Evolutionary conservation across 1,284 basidiomycete species (phyloP).

Genomic region (Apiotrichum mycotoxinovorans): DNA sequence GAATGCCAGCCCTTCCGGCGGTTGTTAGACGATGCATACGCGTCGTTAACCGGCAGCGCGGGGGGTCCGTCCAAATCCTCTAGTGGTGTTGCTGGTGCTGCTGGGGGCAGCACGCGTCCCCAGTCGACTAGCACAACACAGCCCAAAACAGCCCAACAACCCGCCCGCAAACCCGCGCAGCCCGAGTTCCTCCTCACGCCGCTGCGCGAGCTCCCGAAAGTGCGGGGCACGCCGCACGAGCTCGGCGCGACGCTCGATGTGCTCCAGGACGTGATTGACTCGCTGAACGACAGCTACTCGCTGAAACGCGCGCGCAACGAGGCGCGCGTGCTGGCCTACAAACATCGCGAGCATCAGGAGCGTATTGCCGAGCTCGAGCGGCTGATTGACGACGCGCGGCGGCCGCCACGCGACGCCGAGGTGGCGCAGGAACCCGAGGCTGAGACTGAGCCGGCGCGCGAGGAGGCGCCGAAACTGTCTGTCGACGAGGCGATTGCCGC

Average conservation of each 20-base stretch:
- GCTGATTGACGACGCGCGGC: conserved; percentile 36
- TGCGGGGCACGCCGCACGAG: conserved; percentile 24
- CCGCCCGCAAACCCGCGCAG: conserved; percentile 7
- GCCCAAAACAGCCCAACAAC: neutral
- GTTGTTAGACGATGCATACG: conserved; percentile 32
- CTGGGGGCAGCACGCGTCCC: no score
- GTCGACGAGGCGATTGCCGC: conserved; percentile 44
- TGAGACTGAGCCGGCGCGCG: neutral
- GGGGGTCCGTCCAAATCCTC: neutral
- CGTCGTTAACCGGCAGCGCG: neutral
- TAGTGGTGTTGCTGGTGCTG: neutral
- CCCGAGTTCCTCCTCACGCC: conserved; percentile 34
- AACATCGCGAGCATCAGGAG: conserved; percentile 31
- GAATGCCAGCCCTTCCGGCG: conserved; percentile 44
- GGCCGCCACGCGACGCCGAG: neutral
- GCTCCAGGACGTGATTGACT: conserved; percentile 42
- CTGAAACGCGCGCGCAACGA: conserved; percentile 42
- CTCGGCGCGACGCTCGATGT: conserved; percentile 38
- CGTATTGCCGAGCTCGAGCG: conserved; percentile 37
- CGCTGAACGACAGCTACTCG: conserved; percentile 19
- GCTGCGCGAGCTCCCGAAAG: conserved; percentile 27
- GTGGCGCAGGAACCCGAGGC: neutral
- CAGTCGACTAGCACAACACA: no score
- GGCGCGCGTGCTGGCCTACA: conserved; percentile 32
- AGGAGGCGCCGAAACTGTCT: conserved; percentile 14